Base-by-base conservation (phyloP, 805 yeast genomes). In the Lipomyces yamadae region DNA sequence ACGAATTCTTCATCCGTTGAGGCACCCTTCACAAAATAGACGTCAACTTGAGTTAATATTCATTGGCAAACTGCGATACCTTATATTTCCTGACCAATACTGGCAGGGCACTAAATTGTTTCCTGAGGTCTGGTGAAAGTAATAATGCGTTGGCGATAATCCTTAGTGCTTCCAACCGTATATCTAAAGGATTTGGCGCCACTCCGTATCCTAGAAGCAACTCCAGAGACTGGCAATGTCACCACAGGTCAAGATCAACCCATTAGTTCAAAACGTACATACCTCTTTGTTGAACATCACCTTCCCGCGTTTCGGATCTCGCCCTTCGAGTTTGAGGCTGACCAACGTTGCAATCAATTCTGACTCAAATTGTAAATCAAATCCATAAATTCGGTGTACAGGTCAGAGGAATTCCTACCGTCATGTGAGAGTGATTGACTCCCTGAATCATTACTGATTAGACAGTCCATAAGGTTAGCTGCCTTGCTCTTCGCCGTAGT, bases 71-170 rank as follows among this genome's bases (percentile, higher is more conserved):
- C 58, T 15, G 42, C 5, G 45, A 11, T 55, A 63, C 66, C 45
- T 24, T 66, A 34, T 59, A 56, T 29, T 62, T 62, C 10, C 37
- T 56, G 5, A 18, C 63, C 24, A 62, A 55, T 33, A 3, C 39
- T 29, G 60, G 15, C 3, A 58, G 62, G 4, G 37, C 60, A 24
- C 48, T 61, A 56, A 50, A 62, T 10, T 13, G 55, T 10, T 53
- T 52, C 13, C 70, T 50, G 18, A 62, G 55, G 4, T 33, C 2
- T 2, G 33, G 61, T 3, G 63, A 54, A 15, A 59, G 60, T 1
- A 67, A 55, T 29, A 67, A 35, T 0, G 66, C 70, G 30, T 67
- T 67, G 35, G 70, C 70, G n/a, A 64, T 56, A 5, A 61, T 56
- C 32, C 66, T 48, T 13, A 67, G 56, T 4, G 68, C 68, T n/a